Evolutionary conservation across 1,284 basidiomycete genomes (phyloP).

Genomic region (Naganishia liquefaciens): DNA sequence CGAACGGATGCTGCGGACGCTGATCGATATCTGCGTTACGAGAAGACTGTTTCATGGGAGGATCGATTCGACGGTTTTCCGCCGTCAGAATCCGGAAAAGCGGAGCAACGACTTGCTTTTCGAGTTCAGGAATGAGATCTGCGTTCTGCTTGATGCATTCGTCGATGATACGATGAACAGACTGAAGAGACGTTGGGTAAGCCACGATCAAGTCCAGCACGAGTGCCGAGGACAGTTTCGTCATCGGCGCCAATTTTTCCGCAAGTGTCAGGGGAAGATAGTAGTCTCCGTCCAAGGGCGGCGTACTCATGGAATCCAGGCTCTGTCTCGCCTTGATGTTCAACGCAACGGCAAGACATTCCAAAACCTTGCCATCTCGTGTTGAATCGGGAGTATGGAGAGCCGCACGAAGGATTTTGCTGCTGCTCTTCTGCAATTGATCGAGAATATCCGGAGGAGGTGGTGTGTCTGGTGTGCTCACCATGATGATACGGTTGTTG

Average conservation of each 20-base stretch:
- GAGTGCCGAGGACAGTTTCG: constrained; percentile 5
- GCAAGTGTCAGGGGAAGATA: constrained; percentile 7
- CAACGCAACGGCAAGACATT: constrained; percentile 7
- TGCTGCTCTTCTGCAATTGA: constrained; percentile 5
- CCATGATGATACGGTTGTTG: no score
- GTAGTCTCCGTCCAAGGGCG: background rate
- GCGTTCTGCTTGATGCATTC: constrained; percentile 4
- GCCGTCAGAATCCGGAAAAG: constrained; percentile 24
- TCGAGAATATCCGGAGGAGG: constrained; percentile 7
- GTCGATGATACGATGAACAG: constrained; percentile 18
- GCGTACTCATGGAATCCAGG: constrained; percentile 5
- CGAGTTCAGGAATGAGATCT: constrained; percentile 1
- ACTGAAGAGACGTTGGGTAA: constrained; percentile 25
- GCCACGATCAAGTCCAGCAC: constrained; percentile 32
- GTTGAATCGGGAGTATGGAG: background rate
- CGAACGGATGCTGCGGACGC: constrained; percentile 1
- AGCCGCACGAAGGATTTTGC: background rate
- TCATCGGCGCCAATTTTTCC: background rate
- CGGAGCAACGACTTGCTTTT: constrained; percentile 20
- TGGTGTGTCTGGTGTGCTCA: background rate
- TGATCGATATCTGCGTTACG: background rate
- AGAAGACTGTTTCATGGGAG: constrained; percentile 9
- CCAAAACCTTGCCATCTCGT: constrained; percentile 3
- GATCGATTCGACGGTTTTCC: constrained; percentile 23
- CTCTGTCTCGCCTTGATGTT: constrained; percentile 6